These are phyloP conservation scores for Linum usitatissimum DNA, from an alignment of 345 rosid genomes.

Conservation along the genomic window DNA sequence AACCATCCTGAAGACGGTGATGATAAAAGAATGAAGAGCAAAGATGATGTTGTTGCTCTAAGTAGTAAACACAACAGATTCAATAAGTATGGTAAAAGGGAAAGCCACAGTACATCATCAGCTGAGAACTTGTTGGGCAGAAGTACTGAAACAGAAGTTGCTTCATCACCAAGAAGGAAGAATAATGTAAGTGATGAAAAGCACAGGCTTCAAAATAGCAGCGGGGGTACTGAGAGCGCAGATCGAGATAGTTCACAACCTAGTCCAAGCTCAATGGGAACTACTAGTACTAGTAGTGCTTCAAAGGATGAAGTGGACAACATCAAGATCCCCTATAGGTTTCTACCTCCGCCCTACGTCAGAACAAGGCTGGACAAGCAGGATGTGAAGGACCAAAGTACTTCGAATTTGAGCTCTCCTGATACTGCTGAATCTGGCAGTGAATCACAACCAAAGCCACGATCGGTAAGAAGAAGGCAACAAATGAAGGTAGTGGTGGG, in stretches of 20 bases:
- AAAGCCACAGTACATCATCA: neutral
- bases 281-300: slow-evolving; percentile 15
- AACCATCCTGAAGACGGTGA: slow-evolving; percentile 9
- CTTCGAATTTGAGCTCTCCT: slow-evolving; percentile 10
- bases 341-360: slow-evolving; percentile 43
- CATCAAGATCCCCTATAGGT: slow-evolving; percentile 28
- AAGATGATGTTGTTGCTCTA: slow-evolving; percentile 6
- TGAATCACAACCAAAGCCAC: slow-evolving; percentile 44
- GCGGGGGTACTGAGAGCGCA: slow-evolving; percentile 16
- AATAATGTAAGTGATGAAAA: slow-evolving; percentile 13
- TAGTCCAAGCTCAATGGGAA: slow-evolving; percentile 37
- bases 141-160: slow-evolving; percentile 14
- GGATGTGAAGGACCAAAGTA: slow-evolving; percentile 21
- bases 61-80: slow-evolving; percentile 9
- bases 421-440: slow-evolving; percentile 12
- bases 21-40: slow-evolving; percentile 12
- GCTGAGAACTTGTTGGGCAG: slow-evolving; percentile 9
- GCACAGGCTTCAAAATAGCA: slow-evolving; percentile 20
- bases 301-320: slow-evolving; percentile 34
- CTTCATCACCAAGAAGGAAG: slow-evolving; percentile 12
- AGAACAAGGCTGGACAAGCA: slow-evolving; percentile 23
- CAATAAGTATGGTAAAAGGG: neutral
- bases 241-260: slow-evolving; percentile 18
- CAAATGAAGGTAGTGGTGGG: slow-evolving; percentile 26
- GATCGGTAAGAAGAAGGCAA: slow-evolving; percentile 47